Evolutionary conservation across 2,329 filamentous ascomycete genomes (phyloP).

Genomic region (Colletotrichum tamarilloi): DNA sequence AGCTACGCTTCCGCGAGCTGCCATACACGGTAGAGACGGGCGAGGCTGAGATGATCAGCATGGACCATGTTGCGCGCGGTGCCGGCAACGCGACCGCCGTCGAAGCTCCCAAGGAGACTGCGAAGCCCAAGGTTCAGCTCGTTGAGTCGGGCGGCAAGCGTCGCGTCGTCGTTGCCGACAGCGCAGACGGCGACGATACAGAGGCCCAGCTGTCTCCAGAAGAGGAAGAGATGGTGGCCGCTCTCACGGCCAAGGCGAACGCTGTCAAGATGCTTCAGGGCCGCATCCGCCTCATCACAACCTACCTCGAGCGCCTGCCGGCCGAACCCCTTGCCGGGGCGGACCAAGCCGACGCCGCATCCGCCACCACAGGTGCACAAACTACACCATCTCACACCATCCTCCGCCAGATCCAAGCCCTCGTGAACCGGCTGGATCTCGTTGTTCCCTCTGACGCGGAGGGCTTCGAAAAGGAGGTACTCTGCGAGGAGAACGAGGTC

Average conservation of each 20-base stretch:
- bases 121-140: constrained; percentile 52
- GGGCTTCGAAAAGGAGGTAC: constrained; percentile 76
- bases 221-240: constrained; percentile 71
- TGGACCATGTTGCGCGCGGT: constrained; percentile 90
- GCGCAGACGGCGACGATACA: constrained; percentile 42
- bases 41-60: constrained; percentile 97
- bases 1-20: constrained; percentile 83
- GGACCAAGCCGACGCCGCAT: constrained; percentile 44
- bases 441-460: constrained; percentile 77
- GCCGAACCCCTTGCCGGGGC: constrained; percentile 68
- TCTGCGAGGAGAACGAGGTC: constrained; percentile 86
- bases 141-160: constrained; percentile 62
- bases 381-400: constrained; percentile 73
- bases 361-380: constrained; percentile 42
- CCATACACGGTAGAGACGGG: constrained; percentile 92
- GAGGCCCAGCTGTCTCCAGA: constrained; percentile 60
- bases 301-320: constrained; percentile 82
- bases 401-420: constrained; percentile 87
- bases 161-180: constrained; percentile 47
- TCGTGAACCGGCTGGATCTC: constrained; percentile 85
- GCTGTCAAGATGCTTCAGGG: constrained; percentile 93
- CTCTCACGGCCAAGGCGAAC: constrained; percentile 88
- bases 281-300: constrained; percentile 76
- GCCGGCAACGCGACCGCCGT: constrained; percentile 82
- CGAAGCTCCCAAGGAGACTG: constrained; percentile 47